phyloP scores from a whole-genome alignment of 495 filamentous ascomycete genomes.

The Mytilinidion resinicola region DNA sequence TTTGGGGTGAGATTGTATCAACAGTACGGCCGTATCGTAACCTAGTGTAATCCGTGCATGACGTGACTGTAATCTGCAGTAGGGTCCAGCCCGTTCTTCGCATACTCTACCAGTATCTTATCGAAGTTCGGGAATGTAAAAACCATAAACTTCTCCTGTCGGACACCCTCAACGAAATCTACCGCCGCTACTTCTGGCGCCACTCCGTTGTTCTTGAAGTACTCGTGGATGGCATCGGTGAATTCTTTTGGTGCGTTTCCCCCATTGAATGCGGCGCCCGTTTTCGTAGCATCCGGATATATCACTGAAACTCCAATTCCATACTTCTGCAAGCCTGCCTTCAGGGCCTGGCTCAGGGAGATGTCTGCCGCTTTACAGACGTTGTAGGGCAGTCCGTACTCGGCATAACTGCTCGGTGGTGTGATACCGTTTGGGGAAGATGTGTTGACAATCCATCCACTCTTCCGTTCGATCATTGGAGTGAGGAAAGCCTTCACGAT shows the following conservation, averaged over 20 bases:
- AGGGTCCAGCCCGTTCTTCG: neutral
- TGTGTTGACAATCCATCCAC: conserved; percentile 1
- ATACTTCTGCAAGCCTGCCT: neutral
- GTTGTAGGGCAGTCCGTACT: neutral
- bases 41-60: too few species aligned
- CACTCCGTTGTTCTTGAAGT: neutral
- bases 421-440: neutral
- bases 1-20: too few species aligned
- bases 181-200: neutral
- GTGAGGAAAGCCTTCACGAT: neutral
- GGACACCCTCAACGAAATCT: neutral
- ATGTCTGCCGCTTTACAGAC: neutral
- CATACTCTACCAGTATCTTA: neutral
- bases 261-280: neutral
- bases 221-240: neutral
- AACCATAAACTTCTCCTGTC: neutral
- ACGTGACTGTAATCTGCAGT: neutral
- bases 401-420: neutral
- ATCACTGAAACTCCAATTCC: neutral
- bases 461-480: neutral
- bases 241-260: neutral
- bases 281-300: neutral
- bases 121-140: neutral
- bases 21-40: too few species aligned
- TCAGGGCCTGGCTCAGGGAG: neutral